Conservation (phyloP, 108 stramenopile genomes). For the Craspedostauros australis region DNA sequence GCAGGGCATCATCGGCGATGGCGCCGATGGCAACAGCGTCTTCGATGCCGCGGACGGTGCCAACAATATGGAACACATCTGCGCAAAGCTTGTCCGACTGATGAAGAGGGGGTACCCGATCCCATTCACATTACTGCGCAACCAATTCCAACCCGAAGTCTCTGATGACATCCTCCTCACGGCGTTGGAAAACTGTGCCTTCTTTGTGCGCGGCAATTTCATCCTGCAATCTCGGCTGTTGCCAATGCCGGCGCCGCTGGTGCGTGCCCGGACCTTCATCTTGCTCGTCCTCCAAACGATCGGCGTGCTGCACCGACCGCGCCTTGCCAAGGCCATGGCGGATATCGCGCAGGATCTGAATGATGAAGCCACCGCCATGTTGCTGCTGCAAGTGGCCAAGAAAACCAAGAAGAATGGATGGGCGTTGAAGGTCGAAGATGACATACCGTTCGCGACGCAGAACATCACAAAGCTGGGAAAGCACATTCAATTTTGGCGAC, state of each 20-base stretch:
- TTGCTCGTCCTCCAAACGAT: constrained; percentile 63
- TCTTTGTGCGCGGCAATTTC: constrained; percentile 79
- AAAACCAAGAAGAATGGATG: constrained; percentile 35
- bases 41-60: constrained; percentile 1
- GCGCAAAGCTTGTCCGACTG: constrained; percentile 44
- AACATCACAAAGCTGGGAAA: constrained; percentile 41
- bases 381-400: constrained; percentile 59
- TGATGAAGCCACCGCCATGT: constrained; percentile 28
- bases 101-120: constrained; percentile 64
- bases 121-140: constrained; percentile 59
- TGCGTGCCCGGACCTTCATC: constrained; percentile 64
- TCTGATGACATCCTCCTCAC: constrained; percentile 41
- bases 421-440: constrained; percentile 66
- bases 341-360: constrained; percentile 3
- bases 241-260: constrained; percentile 24
- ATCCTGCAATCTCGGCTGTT: constrained; percentile 53
- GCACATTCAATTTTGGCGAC: constrained; percentile 67
- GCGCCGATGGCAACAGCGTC: background rate
- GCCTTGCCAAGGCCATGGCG: constrained; percentile 36
- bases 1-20: constrained; percentile 13
- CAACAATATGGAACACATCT: constrained; percentile 14
- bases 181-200: constrained; percentile 64
- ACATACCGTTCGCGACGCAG: constrained; percentile 35
- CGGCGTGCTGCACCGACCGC: constrained; percentile 51
- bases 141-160: constrained; percentile 29